A percentile compares a stretch with the other conserved stretches of the same genome.
These are phyloP conservation scores for Monosporozyma aerobia DNA, from an alignment of 805 yeast genomes.

Conservation along the genomic window DNA sequence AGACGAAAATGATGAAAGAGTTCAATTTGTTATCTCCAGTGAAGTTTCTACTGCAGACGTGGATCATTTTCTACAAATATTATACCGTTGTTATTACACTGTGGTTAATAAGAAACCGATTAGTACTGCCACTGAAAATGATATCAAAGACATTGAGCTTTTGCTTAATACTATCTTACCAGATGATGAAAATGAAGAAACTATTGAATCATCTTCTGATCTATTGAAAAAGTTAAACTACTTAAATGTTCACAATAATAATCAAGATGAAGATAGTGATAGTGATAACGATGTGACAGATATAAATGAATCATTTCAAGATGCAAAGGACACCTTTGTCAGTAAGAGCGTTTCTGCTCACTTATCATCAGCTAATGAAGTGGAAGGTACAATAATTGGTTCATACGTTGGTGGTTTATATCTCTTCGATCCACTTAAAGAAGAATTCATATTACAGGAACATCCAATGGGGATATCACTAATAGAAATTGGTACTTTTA, in stretches of 20 bases:
- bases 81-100: slow-evolving; percentile 67
- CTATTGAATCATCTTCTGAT: background rate
- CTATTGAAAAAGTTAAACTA: background rate
- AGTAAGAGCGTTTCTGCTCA: background rate
- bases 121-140: slow-evolving; percentile 34
- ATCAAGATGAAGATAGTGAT: slow-evolving; percentile 6
- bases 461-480: slow-evolving; percentile 31
- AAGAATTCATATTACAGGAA: slow-evolving; percentile 39
- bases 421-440: slow-evolving; percentile 45
- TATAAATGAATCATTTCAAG: slow-evolving; percentile 7
- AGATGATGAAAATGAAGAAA: slow-evolving; percentile 10
- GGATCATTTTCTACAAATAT: slow-evolving; percentile 51
- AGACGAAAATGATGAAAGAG: slow-evolving; percentile 71
- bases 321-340: slow-evolving; percentile 11
- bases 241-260: background rate
- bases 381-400: slow-evolving; percentile 14
- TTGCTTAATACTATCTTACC: slow-evolving; percentile 11
- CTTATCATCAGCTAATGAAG: slow-evolving; percentile 7
- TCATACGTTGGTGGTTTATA: slow-evolving; percentile 33
- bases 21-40: slow-evolving; percentile 67
- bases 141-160: slow-evolving; percentile 48
- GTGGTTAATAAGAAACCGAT: slow-evolving; percentile 55
- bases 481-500: slow-evolving; percentile 40
- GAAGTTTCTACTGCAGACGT: slow-evolving; percentile 43
- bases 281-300: slow-evolving; percentile 7